Percentiles rank a stretch among this genome's conserved stretches.
Evolutionary conservation across 306 rosid species (phyloP).

Genomic region (Prunus armeniaca): DNA sequence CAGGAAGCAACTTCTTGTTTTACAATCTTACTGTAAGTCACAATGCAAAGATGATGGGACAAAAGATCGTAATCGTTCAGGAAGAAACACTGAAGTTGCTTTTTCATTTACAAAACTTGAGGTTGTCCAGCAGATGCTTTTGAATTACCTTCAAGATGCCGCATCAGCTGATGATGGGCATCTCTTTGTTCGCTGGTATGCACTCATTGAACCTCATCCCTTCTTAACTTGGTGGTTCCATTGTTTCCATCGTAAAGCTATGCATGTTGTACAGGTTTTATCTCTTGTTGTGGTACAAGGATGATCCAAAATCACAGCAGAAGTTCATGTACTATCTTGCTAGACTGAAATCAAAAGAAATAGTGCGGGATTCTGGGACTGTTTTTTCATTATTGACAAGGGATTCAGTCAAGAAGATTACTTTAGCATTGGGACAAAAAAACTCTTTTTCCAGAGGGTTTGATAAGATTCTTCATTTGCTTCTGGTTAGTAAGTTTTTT

Average conservation of each 20-base stretch:
- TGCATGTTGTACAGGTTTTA: conserved; percentile 70
- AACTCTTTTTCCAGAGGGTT: conserved; percentile 94
- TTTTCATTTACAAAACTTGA: conserved; percentile 51
- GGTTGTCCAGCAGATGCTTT: conserved; percentile 86
- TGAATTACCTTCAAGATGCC: conserved; percentile 84
- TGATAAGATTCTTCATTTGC: conserved; percentile 83
- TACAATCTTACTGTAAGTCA: conserved; percentile 81
- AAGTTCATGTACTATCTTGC: conserved; percentile 59
- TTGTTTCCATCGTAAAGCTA: conserved; percentile 27
- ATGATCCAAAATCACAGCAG: conserved; percentile 76
- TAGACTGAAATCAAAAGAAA: conserved; percentile 82
- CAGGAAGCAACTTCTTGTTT: conserved; percentile 74
- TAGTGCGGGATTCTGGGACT: conserved; percentile 74
- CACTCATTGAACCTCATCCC: conserved; percentile 27
- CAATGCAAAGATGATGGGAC: conserved; percentile 50
- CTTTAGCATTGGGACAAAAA: conserved; percentile 79
- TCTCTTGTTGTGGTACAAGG: conserved; percentile 92
- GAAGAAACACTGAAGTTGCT: conserved; percentile 38
- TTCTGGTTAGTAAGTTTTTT: conserved; percentile 71
- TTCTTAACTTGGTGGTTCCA: conserved; percentile 22
- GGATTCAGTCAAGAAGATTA: conserved; percentile 72
- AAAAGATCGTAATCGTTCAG: conserved; percentile 42
- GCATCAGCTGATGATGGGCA: conserved; percentile 80
- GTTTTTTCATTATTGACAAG: conserved; percentile 61
- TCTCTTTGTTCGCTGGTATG: conserved; percentile 89